A percentile compares a stretch with the other conserved stretches of the same genome.
phyloP scores from a whole-genome alignment of 805 yeast species.

The Danielia reshetovae region DNA sequence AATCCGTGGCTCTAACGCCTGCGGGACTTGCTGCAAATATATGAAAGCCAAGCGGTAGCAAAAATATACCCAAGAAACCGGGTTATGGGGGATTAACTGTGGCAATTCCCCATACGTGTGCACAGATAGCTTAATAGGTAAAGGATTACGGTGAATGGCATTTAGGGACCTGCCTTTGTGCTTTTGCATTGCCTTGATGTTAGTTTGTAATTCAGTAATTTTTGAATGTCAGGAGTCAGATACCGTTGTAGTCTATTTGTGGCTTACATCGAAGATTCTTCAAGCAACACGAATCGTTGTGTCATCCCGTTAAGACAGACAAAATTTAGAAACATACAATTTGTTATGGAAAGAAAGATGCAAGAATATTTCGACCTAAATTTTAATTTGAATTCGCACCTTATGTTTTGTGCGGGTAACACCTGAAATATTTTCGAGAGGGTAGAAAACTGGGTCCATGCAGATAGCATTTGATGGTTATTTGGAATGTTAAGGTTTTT shows the following conservation, averaged over 20 bases:
- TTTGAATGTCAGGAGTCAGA: slow-evolving; percentile 48
- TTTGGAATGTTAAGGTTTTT: no score
- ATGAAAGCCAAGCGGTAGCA: slow-evolving; percentile 27
- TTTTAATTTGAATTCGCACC: no score
- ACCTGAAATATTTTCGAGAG: no score
- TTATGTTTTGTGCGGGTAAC: no score
- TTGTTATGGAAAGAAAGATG: slow-evolving; percentile 4
- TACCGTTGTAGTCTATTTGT: slow-evolving; percentile 96
- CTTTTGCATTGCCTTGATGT: slow-evolving; percentile 25
- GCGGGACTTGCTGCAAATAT: slow-evolving; percentile 23
- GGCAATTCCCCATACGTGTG: slow-evolving; percentile 45
- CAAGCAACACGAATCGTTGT: slow-evolving; percentile 23
- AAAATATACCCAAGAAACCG: slow-evolving; percentile 57
- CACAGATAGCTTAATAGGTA: slow-evolving; percentile 49
- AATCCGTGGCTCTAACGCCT: slow-evolving; percentile 14
- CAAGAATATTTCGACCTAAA: no score
- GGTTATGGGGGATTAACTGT: slow-evolving; percentile 57
- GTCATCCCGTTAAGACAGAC: slow-evolving; percentile 20
- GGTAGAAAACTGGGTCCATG: no score
- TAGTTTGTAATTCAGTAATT: slow-evolving; percentile 9
- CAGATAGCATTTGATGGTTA: no score
- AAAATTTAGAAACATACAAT: slow-evolving; percentile 11
- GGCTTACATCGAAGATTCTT: slow-evolving; percentile 52
- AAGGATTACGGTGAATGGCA: slow-evolving; percentile 41
- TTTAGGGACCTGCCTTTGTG: slow-evolving; percentile 28